These are phyloP conservation scores for Daedalea quercina DNA, from an alignment of 768 basidiomycete species.

Conservation along the genomic window DNA sequence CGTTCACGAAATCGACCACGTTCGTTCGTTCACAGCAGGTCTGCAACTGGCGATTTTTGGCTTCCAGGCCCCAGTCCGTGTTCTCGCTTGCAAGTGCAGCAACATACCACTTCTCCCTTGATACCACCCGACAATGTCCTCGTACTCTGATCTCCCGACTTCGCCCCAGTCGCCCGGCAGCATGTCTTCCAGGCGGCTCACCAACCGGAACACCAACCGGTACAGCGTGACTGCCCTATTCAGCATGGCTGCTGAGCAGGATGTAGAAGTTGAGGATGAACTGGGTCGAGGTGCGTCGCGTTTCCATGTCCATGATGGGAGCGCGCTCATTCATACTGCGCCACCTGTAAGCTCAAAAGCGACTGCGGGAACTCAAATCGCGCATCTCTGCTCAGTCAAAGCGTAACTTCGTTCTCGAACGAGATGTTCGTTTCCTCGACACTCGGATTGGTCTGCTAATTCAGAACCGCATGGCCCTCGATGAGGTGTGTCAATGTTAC, in stretches of 20 bases:
- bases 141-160: conserved; percentile 20
- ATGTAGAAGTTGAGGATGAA: conserved; percentile 96
- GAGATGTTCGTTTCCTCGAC: conserved; percentile 97
- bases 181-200: conserved; percentile 67
- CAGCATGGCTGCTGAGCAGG: conserved; percentile 98
- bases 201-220: conserved; percentile 91
- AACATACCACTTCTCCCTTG: conserved; percentile 6
- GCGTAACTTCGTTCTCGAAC: conserved; percentile 99
- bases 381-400: conserved; percentile 98
- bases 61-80: conserved; percentile 7
- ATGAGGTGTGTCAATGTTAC: conserved; percentile 57
- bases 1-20: conserved; percentile 6
- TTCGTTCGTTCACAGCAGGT: conserved; percentile 13
- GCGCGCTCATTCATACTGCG: neutral
- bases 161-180: conserved; percentile 47
- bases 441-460: conserved; percentile 95
- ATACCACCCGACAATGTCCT: conserved; percentile 18
- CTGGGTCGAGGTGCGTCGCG: conserved; percentile 73
- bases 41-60: conserved; percentile 14
- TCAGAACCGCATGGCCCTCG: conserved; percentile 95
- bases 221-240: conserved; percentile 95
- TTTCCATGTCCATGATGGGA: neutral
- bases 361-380: conserved; percentile 89
- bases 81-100: conserved; percentile 7
- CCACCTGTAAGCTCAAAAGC: conserved; percentile 76